These are phyloP conservation scores for Centrapalus pauciflorus DNA, from an alignment of 129 eudicot genomes.

Conservation along the genomic window DNA sequence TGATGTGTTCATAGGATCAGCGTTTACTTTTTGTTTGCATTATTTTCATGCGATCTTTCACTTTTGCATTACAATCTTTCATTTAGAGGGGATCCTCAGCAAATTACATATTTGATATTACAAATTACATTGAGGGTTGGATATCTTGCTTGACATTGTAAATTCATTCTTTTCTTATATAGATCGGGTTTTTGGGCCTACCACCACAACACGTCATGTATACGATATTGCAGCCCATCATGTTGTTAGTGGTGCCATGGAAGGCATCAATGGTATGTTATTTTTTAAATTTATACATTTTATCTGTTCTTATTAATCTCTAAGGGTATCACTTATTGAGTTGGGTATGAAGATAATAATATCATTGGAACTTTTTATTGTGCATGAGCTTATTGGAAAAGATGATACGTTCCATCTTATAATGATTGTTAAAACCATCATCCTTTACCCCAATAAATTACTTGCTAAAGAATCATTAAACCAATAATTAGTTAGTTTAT, in stretches of 20 bases:
- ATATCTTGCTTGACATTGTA: constrained; percentile 11
- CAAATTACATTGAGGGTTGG: not conserved
- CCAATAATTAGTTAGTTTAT: not conserved
- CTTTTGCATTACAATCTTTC: constrained; percentile 5
- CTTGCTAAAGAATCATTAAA: not conserved
- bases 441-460: not conserved
- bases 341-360: not conserved
- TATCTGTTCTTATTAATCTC: constrained; percentile 1
- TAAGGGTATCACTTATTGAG: constrained; percentile 8
- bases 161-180: not conserved
- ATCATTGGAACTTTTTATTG: not conserved
- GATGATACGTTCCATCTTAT: not conserved
- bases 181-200: constrained; percentile 99
- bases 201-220: constrained; percentile 97
- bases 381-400: not conserved
- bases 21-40: not conserved
- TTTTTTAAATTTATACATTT: not conserved
- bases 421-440: not conserved
- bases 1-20: not conserved
- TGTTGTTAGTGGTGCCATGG: constrained; percentile 93
- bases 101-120: not conserved
- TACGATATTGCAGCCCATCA: constrained; percentile 97
- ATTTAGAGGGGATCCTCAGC: not conserved
- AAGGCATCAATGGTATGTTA: constrained; percentile 79
- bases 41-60: constrained; percentile 5